phyloP scores from a whole-genome alignment of 441 rosid genomes.

The Iberis amara region DNA sequence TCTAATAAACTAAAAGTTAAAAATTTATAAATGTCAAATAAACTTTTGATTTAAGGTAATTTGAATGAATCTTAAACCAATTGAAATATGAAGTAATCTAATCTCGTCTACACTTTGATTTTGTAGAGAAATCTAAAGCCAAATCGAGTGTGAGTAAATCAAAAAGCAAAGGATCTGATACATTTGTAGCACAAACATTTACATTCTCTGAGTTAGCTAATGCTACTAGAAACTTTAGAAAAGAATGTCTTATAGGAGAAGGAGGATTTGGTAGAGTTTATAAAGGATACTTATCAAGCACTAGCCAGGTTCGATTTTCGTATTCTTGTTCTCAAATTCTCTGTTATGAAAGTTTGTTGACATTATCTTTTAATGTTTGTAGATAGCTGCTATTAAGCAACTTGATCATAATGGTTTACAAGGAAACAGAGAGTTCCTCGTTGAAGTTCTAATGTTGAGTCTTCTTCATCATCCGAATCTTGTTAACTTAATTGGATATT shows the following conservation, averaged over 20 bases:
- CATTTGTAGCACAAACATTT: constrained; percentile 50
- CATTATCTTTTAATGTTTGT: background rate
- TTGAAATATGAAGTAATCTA: background rate
- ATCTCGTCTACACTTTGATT: background rate
- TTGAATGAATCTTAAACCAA: constrained; percentile 2
- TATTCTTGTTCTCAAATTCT: no score
- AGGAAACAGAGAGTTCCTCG: background rate
- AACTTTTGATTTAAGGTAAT: no score
- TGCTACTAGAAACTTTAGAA: constrained; percentile 55
- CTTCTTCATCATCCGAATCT: background rate
- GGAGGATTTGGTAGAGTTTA: constrained; percentile 70
- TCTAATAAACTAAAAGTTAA: no score
- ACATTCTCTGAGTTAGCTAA: constrained; percentile 48
- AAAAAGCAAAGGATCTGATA: constrained; percentile 37
- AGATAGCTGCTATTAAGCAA: background rate
- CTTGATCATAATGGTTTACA: background rate
- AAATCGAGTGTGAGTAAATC: constrained; percentile 34
- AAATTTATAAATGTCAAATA: no score
- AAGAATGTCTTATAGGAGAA: constrained; percentile 62
- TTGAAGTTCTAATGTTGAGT: background rate
- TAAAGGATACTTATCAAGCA: constrained; percentile 49
- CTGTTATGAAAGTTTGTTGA: background rate
- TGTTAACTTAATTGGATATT: background rate
- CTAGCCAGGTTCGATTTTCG: constrained; percentile 38
- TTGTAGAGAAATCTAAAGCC: constrained; percentile 42